Evolutionary conservation across 768 basidiomycete species (phyloP).

Genomic region (Leccinum rimulosum): DNA sequence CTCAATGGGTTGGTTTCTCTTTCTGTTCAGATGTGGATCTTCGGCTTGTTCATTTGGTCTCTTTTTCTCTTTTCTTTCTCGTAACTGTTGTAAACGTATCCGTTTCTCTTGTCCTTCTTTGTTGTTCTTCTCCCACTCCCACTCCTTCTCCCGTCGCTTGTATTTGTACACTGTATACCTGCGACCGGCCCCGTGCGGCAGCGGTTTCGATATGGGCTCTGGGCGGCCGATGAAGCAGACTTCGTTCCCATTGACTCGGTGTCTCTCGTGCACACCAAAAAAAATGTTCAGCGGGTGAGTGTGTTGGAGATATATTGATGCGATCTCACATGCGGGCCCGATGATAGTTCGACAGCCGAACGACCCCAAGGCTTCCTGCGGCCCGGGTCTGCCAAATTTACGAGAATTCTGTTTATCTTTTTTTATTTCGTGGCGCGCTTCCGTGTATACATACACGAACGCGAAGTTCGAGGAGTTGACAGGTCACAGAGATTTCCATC

Average conservation of each 20-base stretch:
- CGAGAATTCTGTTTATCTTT: not conserved
- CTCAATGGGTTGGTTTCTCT: not conserved
- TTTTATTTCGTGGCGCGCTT: not conserved
- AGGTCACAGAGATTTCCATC: not conserved
- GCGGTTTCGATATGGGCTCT: not conserved
- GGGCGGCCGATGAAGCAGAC: not conserved
- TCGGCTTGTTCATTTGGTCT: not conserved
- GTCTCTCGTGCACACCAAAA: not conserved
- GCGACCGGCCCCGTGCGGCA: not conserved
- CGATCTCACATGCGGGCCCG: not conserved
- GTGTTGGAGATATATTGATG: not conserved
- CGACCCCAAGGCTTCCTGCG: no score
- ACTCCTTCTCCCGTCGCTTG: not conserved
- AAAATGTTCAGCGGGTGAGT: not conserved
- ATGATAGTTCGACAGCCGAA: not conserved
- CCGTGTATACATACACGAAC: not conserved
- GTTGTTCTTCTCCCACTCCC: not conserved
- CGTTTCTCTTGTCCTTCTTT: not conserved
- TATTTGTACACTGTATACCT: slow-evolving; percentile 1
- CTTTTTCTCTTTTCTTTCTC: not conserved
- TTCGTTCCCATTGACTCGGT: not conserved
- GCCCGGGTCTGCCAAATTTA: not conserved
- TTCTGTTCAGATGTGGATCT: not conserved
- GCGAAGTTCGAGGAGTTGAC: not conserved
- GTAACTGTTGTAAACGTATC: not conserved